Evolutionary conservation across 257 asterid genomes (phyloP), one percentile per base, ranked within the genome.

Genomic region (Galeopsis tetrahit): DNA sequence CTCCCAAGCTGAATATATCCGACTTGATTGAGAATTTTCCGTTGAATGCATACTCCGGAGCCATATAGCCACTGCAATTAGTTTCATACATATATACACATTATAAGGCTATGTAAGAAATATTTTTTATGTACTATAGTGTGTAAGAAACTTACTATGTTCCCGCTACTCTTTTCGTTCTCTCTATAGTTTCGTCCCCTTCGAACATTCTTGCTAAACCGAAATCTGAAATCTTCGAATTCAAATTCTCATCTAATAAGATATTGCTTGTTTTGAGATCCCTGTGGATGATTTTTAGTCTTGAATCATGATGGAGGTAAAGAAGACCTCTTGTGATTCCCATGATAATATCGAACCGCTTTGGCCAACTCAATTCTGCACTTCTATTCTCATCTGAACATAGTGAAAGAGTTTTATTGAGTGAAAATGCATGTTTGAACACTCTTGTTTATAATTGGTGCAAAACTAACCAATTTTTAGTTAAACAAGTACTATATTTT

Each of bases 221-320:
- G 10, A 68, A 75, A 35, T 75, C 79, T 38, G 79, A 68, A 9
- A 75, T 68, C 17, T 75, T 68, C 0, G 79, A 46, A 6, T 75
- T 62, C 7, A 75, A 75, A 49, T 62, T 52, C 43, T 62, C 75
- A 11, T 75, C 80, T 40, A 75, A 32, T 59, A 75, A 69, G 35
- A 75, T 62, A 11, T 75, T 75, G 71, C 80, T 69, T 1, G 80
- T 69, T 52, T 75, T 75, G 42, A 75, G 38, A 71, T 75, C 80
- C 66, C 80, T 75, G 71, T 75, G 80, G 71, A 75, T 62, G 17
- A 75, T 13, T 14, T 75, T 75, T 7, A 75, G 75, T 7, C 75
- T 61, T 7, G 80, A 75, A 75, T 75, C 80, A 15, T 75, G 80
- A 31, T 75, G 80, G 53, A 75, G 75, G 71, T 75, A 75, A 7